Percentiles rank a stretch among this genome's conserved stretches.
Conservation (phyloP, 148 eudicot genomes). For the Amaranthus palmeri region DNA sequence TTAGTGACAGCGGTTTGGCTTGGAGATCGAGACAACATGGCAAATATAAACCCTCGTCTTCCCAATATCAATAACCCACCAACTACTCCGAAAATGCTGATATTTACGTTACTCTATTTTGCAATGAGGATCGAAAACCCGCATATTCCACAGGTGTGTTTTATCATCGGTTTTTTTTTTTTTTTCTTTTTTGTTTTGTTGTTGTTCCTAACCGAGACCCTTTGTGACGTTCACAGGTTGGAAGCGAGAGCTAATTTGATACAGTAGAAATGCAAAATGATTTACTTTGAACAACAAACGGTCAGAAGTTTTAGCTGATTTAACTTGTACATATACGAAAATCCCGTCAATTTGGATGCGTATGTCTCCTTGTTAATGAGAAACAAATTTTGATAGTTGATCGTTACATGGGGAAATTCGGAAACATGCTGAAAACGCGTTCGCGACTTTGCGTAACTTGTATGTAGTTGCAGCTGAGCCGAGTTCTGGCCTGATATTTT, state of each 20-base stretch:
- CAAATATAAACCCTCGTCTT: conserved; percentile 39
- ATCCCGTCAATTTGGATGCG: neutral
- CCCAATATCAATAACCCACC: conserved; percentile 30
- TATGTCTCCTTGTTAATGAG: conserved; percentile 15
- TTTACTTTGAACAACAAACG: conserved; percentile 8
- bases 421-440: neutral
- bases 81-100: neutral
- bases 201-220: neutral
- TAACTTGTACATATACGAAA: conserved; percentile 15
- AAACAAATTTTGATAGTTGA: conserved; percentile 1
- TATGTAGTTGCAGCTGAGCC: no score
- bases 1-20: conserved; percentile 78
- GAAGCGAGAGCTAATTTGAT: conserved; percentile 11
- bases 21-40: conserved; percentile 42
- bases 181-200: neutral
- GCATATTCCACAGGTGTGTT: conserved; percentile 2
- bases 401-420: neutral
- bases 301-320: conserved; percentile 21
- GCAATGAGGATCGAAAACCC: neutral
- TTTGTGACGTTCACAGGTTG: conserved; percentile 3
- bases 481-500: no score
- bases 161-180: neutral
- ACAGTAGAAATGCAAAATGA: conserved; percentile 15
- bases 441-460: no score
- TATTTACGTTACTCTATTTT: neutral